Conservation (phyloP, 805 yeast species). For the Cyberlindnera samutprakarnensis region DNA sequence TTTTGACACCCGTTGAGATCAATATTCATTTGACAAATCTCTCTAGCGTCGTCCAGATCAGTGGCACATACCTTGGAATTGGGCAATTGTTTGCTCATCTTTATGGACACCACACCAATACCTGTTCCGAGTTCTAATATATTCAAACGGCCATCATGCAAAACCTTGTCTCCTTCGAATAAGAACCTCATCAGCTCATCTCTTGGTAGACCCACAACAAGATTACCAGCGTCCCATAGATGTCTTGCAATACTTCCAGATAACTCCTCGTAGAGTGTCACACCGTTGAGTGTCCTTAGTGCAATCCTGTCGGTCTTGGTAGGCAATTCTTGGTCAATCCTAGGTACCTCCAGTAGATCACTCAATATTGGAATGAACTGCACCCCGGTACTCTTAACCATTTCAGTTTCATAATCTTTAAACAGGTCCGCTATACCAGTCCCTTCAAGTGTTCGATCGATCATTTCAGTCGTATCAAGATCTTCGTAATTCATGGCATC, state of each 20-base stretch:
- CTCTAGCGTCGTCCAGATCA: conserved; percentile 31
- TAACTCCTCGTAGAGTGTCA: conserved; percentile 26
- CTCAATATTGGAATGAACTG: conserved; percentile 12
- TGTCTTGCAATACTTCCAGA: conserved; percentile 35
- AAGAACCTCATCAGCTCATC: conserved; percentile 7
- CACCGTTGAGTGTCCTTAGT: conserved; percentile 8
- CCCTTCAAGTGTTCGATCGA: conserved; percentile 7
- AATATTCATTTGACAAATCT: conserved; percentile 28
- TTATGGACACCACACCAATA: conserved; percentile 32
- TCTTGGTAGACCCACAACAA: conserved; percentile 10
- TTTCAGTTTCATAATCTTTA: conserved; percentile 2
- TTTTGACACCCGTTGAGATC: conserved; percentile 2
- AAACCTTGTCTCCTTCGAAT: background rate
- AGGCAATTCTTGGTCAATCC: conserved; percentile 3
- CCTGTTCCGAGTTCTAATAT: conserved; percentile 37
- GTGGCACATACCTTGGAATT: conserved; percentile 23
- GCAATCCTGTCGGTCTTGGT: conserved; percentile 15
- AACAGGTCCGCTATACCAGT: conserved; percentile 4
- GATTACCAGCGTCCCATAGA: conserved; percentile 34
- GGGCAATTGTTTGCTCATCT: conserved; percentile 18
- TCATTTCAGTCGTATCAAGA: conserved; percentile 7
- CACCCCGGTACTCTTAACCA: background rate
- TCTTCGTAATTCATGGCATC: conserved; percentile 12
- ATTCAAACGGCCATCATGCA: conserved; percentile 3
- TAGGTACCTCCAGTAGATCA: conserved; percentile 14